Evolutionary conservation across 2,329 filamentous ascomycete species (phyloP).

Genomic region (Hortaea sp.): DNA sequence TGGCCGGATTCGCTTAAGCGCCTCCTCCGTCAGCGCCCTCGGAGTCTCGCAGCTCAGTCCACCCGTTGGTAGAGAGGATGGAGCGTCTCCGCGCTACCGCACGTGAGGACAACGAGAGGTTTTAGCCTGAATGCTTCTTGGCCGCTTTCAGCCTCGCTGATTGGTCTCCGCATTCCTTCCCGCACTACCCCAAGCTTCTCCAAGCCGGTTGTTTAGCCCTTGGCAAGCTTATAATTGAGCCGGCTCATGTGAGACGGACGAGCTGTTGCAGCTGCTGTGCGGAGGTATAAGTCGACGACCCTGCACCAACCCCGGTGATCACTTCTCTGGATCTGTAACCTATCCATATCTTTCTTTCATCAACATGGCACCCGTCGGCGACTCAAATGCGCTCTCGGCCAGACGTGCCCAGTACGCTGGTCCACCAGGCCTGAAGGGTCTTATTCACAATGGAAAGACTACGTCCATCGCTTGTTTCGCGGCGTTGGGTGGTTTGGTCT

Average conservation of each 20-base stretch:
- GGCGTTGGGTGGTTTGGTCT: constrained; percentile 18
- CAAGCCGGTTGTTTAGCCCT: neutral
- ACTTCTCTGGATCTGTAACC: no score
- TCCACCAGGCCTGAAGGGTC: constrained; percentile 13
- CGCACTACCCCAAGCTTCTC: neutral
- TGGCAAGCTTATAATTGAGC: neutral
- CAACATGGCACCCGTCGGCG: neutral
- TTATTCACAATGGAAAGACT: constrained; percentile 14
- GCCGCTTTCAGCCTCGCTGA: neutral
- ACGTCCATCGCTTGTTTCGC: constrained; percentile 16
- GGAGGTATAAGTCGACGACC: no score
- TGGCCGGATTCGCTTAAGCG: no score
- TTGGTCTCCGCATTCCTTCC: neutral
- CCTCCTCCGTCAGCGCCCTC: no score
- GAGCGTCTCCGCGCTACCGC: constrained; percentile 60
- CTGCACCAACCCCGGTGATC: no score
- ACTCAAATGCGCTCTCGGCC: constrained; percentile 8
- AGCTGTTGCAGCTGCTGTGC: no score
- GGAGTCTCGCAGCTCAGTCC: no score
- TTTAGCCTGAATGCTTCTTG: neutral
- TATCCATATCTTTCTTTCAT: neutral
- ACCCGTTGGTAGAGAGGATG: constrained; percentile 59
- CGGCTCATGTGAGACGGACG: neutral
- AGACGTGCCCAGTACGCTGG: constrained; percentile 15
- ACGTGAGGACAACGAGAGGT: constrained; percentile 58